Conservation (phyloP, 352 stramenopile species). For the Phytopythium ostracodes region DNA sequence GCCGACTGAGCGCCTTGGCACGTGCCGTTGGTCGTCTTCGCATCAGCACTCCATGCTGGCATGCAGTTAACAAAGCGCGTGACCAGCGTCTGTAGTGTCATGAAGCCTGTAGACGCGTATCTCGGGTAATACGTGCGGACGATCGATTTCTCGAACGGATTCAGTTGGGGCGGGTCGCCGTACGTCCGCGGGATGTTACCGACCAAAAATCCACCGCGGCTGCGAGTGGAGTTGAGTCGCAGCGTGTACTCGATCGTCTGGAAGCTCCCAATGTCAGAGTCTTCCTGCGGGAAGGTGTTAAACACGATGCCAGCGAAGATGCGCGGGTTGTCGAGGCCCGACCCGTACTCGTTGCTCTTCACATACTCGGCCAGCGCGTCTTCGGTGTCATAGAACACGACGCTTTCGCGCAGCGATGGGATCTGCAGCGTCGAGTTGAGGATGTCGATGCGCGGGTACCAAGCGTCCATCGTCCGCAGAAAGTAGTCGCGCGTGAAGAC, state of each 20-base stretch:
- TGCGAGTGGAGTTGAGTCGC: slow-evolving; percentile 40
- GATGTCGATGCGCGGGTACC: slow-evolving; percentile 49
- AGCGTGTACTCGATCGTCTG: slow-evolving; percentile 45
- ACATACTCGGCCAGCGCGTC: slow-evolving; percentile 50
- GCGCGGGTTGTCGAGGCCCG: slow-evolving; percentile 33
- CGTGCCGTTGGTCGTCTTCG: slow-evolving; percentile 21
- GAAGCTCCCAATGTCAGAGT: slow-evolving; percentile 28
- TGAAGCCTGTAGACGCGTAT: slow-evolving; percentile 30
- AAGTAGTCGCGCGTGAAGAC: slow-evolving; percentile 62
- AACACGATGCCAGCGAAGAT: slow-evolving; percentile 74
- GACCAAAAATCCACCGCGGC: neutral
- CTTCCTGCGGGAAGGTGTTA: slow-evolving; percentile 25
- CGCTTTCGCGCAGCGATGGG: slow-evolving; percentile 48
- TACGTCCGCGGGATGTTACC: neutral
- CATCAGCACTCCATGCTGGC: slow-evolving; percentile 19
- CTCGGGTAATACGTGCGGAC: slow-evolving; percentile 18
- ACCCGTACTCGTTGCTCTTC: slow-evolving; percentile 40
- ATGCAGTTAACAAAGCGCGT: slow-evolving; percentile 30
- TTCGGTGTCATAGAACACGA: slow-evolving; percentile 54
- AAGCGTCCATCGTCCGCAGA: slow-evolving; percentile 31
- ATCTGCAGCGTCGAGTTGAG: slow-evolving; percentile 27
- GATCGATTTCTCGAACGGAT: slow-evolving; percentile 19
- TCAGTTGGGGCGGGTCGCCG: neutral
- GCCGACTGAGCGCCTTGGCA: slow-evolving; percentile 38
- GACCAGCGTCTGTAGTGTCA: slow-evolving; percentile 55